Evolutionary conservation across 192 early-diverging fungal species (phyloP), one percentile per base, ranked within the genome.

Genomic region (Coemansia reversa): DNA sequence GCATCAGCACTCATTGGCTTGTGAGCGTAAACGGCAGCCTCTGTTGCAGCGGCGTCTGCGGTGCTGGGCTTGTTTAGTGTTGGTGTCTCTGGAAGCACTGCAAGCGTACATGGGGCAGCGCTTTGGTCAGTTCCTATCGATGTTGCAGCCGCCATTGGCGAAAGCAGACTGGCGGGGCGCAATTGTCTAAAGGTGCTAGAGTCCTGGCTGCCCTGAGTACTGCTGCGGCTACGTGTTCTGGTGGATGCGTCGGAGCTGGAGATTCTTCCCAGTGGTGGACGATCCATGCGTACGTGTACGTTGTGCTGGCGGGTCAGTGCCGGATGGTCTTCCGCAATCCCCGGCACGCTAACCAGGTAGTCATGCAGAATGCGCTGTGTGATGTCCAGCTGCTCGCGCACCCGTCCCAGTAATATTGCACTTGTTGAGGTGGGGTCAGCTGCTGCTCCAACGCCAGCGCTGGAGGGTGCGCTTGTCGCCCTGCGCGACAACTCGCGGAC

Each of bases 401-500:
- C 53, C 24, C 69, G 67, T 23, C 45, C 54, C 30, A 70, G 62
- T 14, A 68, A 47, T 29, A 47, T 45, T n/a, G 23, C 54, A 25
- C 18, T 33, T 20, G 53, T 30, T 14, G 62, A 25, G 7, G 45
- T 59, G 18, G 58, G 42, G 7, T 57, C 27, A 39, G 12, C 35
- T 11, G 6, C 3, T 12, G 25, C 18, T n/a, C 50, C 39, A 12
- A 7, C 14, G 3, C 28, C 33, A 18, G 30, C 23, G 19, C 52
- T 19, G 28, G 42, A 19, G 22, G 23, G 57, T 62, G 45, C 33
- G 19, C 51, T 35, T 7, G 55, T 56, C 7, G 72, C 66, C 19
- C 35, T 51, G 55, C 77, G 72, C 53, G 70, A 51, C 5, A 80
- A 62, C 30, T 80, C 72, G 72, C 77, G 72, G 35, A 74, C 60